Percentiles rank a stretch among this genome's conserved stretches.
These are phyloP conservation scores for Ochromonas danica DNA, from an alignment of 108 stramenopile genomes.

Conservation along the genomic window DNA sequence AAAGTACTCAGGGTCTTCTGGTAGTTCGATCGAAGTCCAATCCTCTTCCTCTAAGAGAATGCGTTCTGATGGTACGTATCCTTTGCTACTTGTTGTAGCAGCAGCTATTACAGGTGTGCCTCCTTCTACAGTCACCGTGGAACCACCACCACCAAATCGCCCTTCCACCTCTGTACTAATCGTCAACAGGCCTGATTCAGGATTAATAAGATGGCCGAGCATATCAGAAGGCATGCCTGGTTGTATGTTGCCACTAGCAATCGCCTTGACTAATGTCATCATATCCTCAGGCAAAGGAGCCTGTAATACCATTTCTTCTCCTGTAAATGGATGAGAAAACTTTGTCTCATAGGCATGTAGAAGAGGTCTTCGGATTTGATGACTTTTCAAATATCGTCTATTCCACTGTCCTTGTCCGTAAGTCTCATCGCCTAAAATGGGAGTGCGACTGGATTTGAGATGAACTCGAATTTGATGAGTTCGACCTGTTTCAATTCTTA, in stretches of 20 bases:
- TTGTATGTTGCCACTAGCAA: no score
- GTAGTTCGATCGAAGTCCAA: not conserved
- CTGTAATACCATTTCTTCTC: slow-evolving; percentile 68
- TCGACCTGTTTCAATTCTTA: slow-evolving; percentile 85
- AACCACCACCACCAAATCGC: no score
- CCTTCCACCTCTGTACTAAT: not conserved
- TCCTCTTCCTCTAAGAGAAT: slow-evolving; percentile 11
- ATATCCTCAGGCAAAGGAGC: slow-evolving; percentile 83
- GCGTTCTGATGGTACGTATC: slow-evolving; percentile 5
- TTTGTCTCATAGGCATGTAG: slow-evolving; percentile 80
- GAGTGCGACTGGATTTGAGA: slow-evolving; percentile 84
- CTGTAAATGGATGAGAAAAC: slow-evolving; percentile 80
- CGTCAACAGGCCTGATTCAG: not conserved
- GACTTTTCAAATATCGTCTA: slow-evolving; percentile 61
- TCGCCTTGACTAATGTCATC: slow-evolving; percentile 62
- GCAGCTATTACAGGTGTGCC: no score
- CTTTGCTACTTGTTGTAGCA: not conserved
- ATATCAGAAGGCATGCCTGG: no score
- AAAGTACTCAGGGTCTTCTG: not conserved
- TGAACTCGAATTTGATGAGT: slow-evolving; percentile 87
- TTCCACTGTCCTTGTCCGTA: slow-evolving; percentile 90
- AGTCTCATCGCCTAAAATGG: slow-evolving; percentile 88
- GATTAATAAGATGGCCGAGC: no score
- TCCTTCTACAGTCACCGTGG: no score
- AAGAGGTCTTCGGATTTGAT: slow-evolving; percentile 76